Evolutionary conservation across 495 filamentous ascomycete genomes (phyloP).

Genomic region (Ramalina peruviana): DNA sequence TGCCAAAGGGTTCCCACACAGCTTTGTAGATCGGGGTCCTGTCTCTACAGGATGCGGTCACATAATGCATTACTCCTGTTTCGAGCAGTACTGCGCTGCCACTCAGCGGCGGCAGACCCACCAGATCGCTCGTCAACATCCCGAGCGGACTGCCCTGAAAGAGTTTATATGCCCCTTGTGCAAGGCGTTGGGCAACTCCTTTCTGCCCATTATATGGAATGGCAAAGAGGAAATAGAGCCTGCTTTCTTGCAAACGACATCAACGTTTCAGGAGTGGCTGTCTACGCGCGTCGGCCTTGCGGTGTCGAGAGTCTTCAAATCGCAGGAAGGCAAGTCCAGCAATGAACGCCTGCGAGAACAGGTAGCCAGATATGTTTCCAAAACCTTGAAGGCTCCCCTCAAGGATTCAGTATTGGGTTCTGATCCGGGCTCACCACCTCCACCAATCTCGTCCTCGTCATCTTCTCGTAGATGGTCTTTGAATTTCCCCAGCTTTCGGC

Average conservation of each 20-base stretch:
- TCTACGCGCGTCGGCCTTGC: slow-evolving; percentile 26
- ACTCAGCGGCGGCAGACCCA: slow-evolving; percentile 70
- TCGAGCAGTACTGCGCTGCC: slow-evolving; percentile 75
- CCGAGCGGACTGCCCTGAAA: slow-evolving; percentile 57
- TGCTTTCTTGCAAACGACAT: slow-evolving; percentile 43
- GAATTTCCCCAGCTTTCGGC: slow-evolving; percentile 34
- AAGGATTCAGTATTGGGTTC: slow-evolving; percentile 42
- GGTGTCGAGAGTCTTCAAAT: slow-evolving; percentile 29
- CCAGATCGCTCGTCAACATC: slow-evolving; percentile 87
- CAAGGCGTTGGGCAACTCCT: slow-evolving; percentile 91
- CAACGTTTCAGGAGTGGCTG: slow-evolving; percentile 53
- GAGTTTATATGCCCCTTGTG: slow-evolving; percentile 98
- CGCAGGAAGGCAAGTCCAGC: slow-evolving; percentile 22
- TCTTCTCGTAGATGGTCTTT: slow-evolving; percentile 20
- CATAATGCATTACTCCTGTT: slow-evolving; percentile 97
- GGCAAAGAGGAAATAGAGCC: slow-evolving; percentile 73
- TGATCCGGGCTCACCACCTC: slow-evolving; percentile 16
- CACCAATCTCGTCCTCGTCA: slow-evolving; percentile 19
- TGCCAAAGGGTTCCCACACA: slow-evolving; percentile 72
- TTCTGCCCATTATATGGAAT: slow-evolving; percentile 92
- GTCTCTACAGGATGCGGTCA: slow-evolving; percentile 89
- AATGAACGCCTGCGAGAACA: slow-evolving; percentile 34
- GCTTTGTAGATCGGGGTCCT: slow-evolving; percentile 54
- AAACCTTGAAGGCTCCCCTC: slow-evolving; percentile 45
- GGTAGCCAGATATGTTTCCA: slow-evolving; percentile 50